phyloP scores from a whole-genome alignment of 805 yeast genomes.

The Wickerhamiella azymoides region DNA sequence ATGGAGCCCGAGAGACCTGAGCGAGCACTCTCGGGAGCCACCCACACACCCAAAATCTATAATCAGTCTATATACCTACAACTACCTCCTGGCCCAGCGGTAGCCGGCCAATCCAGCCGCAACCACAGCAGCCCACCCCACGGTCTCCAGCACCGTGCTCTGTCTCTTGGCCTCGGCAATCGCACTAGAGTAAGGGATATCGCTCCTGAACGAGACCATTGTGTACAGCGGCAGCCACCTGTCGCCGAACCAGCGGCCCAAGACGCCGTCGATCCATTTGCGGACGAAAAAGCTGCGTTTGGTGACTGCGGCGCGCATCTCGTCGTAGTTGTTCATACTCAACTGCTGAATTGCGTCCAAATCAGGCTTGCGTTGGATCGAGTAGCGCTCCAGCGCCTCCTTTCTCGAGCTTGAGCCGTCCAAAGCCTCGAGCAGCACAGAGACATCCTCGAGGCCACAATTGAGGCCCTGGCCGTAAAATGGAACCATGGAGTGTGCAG shows the following conservation, averaged over 20 bases:
- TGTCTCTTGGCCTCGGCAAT: slow-evolving; percentile 43
- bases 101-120: neutral
- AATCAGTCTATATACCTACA: neutral
- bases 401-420: slow-evolving; percentile 19
- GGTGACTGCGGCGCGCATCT: slow-evolving; percentile 74
- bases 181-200: slow-evolving; percentile 63
- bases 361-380: slow-evolving; percentile 46
- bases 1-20: too few relatives aligned
- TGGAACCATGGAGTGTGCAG: slow-evolving; percentile 97
- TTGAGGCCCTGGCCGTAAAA: slow-evolving; percentile 96
- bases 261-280: slow-evolving; percentile 50
- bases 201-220: slow-evolving; percentile 82
- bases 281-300: slow-evolving; percentile 46
- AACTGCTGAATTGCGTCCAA: slow-evolving; percentile 61
- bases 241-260: slow-evolving; percentile 46
- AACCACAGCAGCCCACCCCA: neutral
- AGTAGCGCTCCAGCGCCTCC: slow-evolving; percentile 42
- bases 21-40: too few relatives aligned
- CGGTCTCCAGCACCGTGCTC: slow-evolving; percentile 30
- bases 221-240: slow-evolving; percentile 78
- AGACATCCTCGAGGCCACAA: slow-evolving; percentile 87
- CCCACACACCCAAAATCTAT: neutral
- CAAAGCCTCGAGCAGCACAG: slow-evolving; percentile 41
- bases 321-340: slow-evolving; percentile 69
- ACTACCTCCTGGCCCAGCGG: neutral